Evolutionary conservation across 768 basidiomycete species (phyloP).

Genomic region (Erythrobasidium yunnanense): DNA sequence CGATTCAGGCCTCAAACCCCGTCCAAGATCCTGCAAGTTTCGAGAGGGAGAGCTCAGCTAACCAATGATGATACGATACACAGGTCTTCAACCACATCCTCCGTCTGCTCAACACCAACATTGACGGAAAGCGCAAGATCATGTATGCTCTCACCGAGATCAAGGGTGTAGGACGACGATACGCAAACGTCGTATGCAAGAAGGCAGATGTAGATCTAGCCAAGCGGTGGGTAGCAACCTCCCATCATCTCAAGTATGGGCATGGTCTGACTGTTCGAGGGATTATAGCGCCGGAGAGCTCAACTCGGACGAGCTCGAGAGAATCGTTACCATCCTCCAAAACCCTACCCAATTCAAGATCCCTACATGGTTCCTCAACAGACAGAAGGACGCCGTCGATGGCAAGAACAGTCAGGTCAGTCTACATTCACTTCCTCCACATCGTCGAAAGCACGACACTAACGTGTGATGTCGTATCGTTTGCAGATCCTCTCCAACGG

Average conservation of each 20-base stretch:
- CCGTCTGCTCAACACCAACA: conserved; percentile 98
- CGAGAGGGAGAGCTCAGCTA: no score
- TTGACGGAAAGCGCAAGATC: conserved; percentile 97
- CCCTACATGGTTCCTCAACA: conserved; percentile 97
- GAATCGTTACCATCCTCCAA: conserved; percentile 97
- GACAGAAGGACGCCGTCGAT: conserved; percentile 94
- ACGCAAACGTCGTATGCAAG: conserved; percentile 98
- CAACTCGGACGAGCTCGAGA: conserved; percentile 98
- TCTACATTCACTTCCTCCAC: not conserved
- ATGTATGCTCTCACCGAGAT: conserved; percentile 97
- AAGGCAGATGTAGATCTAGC: conserved; percentile 98
- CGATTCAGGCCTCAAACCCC: no score
- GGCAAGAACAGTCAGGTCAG: conserved; percentile 77
- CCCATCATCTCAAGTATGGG: not conserved
- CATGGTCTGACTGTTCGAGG: not conserved
- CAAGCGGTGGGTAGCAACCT: conserved; percentile 65
- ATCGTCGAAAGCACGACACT: not conserved
- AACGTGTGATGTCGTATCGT: no score
- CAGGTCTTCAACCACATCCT: conserved; percentile 70
- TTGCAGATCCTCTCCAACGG: conserved; percentile 75
- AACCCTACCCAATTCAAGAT: conserved; percentile 99
- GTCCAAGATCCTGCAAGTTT: no score
- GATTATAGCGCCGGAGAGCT: conserved; percentile 80
- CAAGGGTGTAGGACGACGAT: conserved; percentile 98
- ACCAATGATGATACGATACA: no score